phyloP scores from a whole-genome alignment of 2,329 filamentous ascomycete genomes.

The Cladophialophora chaetospira region DNA sequence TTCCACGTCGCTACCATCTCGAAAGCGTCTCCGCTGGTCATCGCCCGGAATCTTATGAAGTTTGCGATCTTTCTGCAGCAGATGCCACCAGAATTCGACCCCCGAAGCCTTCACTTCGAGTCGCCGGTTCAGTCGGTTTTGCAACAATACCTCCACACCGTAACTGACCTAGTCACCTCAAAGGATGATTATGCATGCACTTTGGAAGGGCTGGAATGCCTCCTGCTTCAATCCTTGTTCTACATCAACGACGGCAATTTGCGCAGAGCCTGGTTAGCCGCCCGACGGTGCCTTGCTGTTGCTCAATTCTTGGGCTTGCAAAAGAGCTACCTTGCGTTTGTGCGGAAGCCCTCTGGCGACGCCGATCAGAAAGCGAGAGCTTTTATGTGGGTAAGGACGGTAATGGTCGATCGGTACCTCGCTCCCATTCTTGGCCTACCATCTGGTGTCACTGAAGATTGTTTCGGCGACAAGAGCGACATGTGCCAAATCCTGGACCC shows the following conservation, averaged over 20 bases:
- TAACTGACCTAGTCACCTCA: constrained; percentile 38
- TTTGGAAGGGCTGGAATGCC: constrained; percentile 46
- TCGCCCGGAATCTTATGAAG: constrained; percentile 53
- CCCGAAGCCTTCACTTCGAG: not conserved
- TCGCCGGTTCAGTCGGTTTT: constrained; percentile 32
- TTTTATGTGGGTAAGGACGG: constrained; percentile 43
- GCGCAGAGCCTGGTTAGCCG: constrained; percentile 42
- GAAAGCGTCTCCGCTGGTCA: constrained; percentile 10
- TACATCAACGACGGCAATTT: constrained; percentile 45
- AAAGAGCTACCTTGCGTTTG: constrained; percentile 1
- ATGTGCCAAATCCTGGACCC: not conserved
- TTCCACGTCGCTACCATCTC: not conserved
- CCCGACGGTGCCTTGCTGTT: constrained; percentile 42
- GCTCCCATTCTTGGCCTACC: constrained; percentile 46
- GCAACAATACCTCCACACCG: constrained; percentile 36
- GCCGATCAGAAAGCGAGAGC: not conserved
- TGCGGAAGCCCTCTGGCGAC: constrained; percentile 30
- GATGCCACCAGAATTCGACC: constrained; percentile 40
- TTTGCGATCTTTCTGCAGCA: constrained; percentile 52
- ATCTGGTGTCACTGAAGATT: constrained; percentile 34
- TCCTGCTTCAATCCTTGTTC: constrained; percentile 46
- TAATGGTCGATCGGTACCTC: constrained; percentile 43
- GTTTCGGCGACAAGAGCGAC: constrained; percentile 4
- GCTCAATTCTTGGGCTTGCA: constrained; percentile 49
- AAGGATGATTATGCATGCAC: constrained; percentile 43